Base-by-base conservation (phyloP, 768 basidiomycete genomes). In the Pisolithus orientalis region DNA sequence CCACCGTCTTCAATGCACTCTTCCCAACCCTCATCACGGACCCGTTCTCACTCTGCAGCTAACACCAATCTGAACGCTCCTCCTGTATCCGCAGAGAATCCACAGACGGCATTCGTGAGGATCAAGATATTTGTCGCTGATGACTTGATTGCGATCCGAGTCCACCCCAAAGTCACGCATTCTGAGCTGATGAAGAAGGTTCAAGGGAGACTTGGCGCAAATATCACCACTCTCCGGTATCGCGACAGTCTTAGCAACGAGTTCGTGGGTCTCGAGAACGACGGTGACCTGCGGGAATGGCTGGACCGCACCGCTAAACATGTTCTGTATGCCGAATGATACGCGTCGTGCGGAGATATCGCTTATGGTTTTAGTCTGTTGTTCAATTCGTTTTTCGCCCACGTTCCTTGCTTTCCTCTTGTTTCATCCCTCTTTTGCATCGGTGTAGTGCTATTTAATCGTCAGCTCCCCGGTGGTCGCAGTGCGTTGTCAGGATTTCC, bases 71-170 rank as follows among this genome's bases (percentile, higher is more conserved):
- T 81, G 49, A 88, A 82, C 61, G 80, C 73, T 29, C 87, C 88
- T 10, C 75, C 84, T 21, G 87, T 91, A 60, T 91, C 89, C 47
- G 81, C 84, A 16, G 79, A 78, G 43, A 89, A 88, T 56, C 82
- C 84, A 5, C 85, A 90, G 62, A 83, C 85, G 13, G 89, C 94
- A 24, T 98, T 94, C 70, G 80, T 98, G 59, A 99, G 98, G 73
- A 96, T 99, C 73, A 99, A 99, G 72, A 92, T 99, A 43, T 96
- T 96, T 66, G 90, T 96, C 71, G 82, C 92, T 25, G 94, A 98
- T 64, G 96, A 99, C 67, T 74, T 98, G 50, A 93, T 98, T 57
- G 96, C 96, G 4, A 96, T 98, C 51, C 85, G 96, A 13, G 95
- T 98, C 28, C 94, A 95, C 64, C 96, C 96, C 24, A 82, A 79